Base-by-base conservation (phyloP, 495 filamentous ascomycete species). In the Xylaria scruposa region DNA sequence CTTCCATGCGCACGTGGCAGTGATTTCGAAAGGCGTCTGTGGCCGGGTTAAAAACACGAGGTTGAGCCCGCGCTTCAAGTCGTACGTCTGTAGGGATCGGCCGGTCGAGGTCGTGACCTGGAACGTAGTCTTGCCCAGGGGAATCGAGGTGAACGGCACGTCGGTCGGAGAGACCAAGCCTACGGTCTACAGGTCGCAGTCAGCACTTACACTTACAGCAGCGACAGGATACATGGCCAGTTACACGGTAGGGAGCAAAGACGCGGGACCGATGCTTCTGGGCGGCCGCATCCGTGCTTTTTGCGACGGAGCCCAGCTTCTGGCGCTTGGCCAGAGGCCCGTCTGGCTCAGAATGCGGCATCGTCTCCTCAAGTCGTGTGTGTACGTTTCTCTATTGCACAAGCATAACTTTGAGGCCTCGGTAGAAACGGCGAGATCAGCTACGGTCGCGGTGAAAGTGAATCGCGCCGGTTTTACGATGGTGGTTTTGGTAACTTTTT, bases 51-150 rank as follows among this genome's bases (percentile, higher is more conserved):
- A 86, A 78, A 98, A 99, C 67, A 98, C 88, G 53, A 98, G 88
- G 74, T 94, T 95, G 77, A 99, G 85, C 29, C 94, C 95, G 78
- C 88, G 90, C 75, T 90, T 92, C 63, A 98, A 83, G 78, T 98
- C 96, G 81, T 98, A 98, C 2, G 96, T 98, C 78, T 98, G 96
- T 15, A 99, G 88, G 54, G 90, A 92, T 72, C 90, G 89, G 73
- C 94, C 95, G 62, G 95, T 93, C 0, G 93, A 97, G 49, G 97
- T 98, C 17, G 96, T 98, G 80, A 99, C 93, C 77, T 99, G 96
- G 79, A 96, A 98, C 21, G 94, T 97, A 7, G 94, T 93, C 80
- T 97, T 97, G 68, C 96, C 96, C 19, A 97, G 84, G 4, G 96
- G 93, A 29, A 95, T 88, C 26, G 91, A 90, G 9, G 95, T 93